A percentile compares a stretch with the other conserved stretches of the same genome.
Evolutionary conservation across 2,329 filamentous ascomycete species (phyloP).

Genomic region (Scortechinia acanthostroma): DNA sequence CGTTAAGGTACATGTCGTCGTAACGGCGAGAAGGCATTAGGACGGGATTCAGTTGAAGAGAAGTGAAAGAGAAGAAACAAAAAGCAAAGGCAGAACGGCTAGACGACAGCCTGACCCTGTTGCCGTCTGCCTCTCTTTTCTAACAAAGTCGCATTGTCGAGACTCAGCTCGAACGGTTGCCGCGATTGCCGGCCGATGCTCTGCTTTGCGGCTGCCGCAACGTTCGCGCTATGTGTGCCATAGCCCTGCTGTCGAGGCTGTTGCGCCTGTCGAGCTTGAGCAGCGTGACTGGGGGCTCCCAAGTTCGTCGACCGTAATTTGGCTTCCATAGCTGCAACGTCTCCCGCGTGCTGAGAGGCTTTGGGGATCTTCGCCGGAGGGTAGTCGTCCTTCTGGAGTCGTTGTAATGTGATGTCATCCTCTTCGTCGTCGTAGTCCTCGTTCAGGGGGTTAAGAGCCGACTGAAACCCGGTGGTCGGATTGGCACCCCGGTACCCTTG

Average conservation of each 20-base stretch:
- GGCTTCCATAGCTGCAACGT: neutral
- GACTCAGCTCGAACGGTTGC: constrained; percentile 1
- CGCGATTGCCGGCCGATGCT: neutral
- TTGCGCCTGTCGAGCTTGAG: neutral
- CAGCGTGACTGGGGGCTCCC: neutral
- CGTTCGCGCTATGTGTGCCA: neutral
- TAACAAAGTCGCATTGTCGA: neutral
- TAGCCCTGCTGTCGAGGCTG: neutral
- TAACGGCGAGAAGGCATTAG: no score
- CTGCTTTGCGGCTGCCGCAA: neutral
- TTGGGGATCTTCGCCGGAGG: neutral
- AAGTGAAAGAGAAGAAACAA: no score
- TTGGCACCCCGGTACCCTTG: neutral
- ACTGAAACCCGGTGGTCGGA: neutral
- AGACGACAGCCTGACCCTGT: neutral
- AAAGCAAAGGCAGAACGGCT: neutral
- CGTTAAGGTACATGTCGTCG: no score
- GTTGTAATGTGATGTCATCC: neutral
- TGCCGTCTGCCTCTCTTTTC: neutral
- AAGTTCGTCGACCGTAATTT: neutral
- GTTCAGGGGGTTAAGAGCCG: neutral
- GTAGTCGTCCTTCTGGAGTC: neutral
- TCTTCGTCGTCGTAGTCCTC: constrained; percentile 1
- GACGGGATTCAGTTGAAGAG: no score
- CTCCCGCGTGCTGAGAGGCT: neutral